Evolutionary conservation across 176 grass and related monocot species (phyloP).

Genomic region (Triticum timopheevii): DNA sequence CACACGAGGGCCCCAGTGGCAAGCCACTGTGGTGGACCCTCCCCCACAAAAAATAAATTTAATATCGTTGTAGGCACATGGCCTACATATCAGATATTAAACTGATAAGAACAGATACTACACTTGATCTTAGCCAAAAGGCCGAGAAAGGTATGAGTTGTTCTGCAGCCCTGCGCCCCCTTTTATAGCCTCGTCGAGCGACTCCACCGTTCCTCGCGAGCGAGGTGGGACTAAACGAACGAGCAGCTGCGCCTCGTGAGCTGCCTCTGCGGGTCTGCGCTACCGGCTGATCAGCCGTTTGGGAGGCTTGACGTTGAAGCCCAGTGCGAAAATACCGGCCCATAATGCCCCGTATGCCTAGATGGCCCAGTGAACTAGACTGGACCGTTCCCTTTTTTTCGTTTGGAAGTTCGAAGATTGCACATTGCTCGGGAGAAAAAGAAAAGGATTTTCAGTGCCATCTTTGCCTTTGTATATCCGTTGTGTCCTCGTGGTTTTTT

Average conservation of each 20-base stretch:
- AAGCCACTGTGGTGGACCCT: not conserved
- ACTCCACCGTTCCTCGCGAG: not conserved
- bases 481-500: no score
- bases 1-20: not conserved
- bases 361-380: not conserved
- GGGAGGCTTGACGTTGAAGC: not conserved
- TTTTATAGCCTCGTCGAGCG: not conserved
- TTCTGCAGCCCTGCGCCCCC: no score
- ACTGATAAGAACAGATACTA: constrained; percentile 94
- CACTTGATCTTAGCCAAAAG: constrained; percentile 91
- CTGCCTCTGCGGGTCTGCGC: not conserved
- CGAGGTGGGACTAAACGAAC: constrained; percentile 2
- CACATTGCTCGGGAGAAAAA: no score
- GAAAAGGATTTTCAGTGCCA: no score
- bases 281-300: not conserved
- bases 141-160: constrained; percentile 62
- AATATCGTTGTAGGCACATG: constrained; percentile 20
- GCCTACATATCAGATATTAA: constrained; percentile 83
- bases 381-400: no score
- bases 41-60: not conserved
- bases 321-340: not conserved
- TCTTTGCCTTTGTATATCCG: no score
- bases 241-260: not conserved
- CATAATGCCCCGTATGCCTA: not conserved
- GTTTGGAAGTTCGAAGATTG: no score